A percentile compares a stretch with the other conserved stretches of the same genome.
These are phyloP conservation scores for Periconia digitata DNA, from an alignment of 2,329 filamentous ascomycete species.

Conservation along the genomic window DNA sequence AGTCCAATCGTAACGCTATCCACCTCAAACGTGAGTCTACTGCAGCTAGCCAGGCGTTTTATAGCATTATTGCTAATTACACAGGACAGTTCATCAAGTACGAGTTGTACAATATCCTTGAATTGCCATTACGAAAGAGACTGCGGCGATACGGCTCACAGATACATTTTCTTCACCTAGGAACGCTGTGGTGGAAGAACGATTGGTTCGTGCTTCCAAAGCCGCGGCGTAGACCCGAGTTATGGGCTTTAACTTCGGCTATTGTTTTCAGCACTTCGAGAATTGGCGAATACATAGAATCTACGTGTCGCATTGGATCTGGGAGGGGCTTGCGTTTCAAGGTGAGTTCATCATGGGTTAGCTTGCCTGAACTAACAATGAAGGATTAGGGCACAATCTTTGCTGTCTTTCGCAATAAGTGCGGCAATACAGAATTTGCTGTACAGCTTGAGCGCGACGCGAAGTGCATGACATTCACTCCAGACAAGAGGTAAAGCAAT, in stretches of 20 bases:
- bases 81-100: conserved; percentile 14
- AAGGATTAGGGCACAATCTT: conserved; percentile 13
- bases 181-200: conserved; percentile 9
- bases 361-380: conserved; percentile 9
- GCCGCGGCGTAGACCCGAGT: conserved; percentile 8
- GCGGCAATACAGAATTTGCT: conserved; percentile 11
- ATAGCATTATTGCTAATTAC: conserved; percentile 12
- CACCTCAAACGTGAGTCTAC: conserved; percentile 14
- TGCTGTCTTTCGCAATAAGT: conserved; percentile 12
- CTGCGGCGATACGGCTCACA: conserved; percentile 10
- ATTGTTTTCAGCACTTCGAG: conserved; percentile 6
- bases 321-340: conserved; percentile 9
- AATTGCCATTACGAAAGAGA: conserved; percentile 10
- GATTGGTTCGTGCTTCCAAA: conserved; percentile 13
- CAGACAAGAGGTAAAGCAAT: conserved; percentile 11
- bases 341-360: conserved; percentile 9
- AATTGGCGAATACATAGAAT: conserved; percentile 10
- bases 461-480: conserved; percentile 11
- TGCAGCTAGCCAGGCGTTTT: conserved; percentile 9
- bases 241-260: conserved; percentile 10
- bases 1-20: conserved; percentile 12
- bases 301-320: conserved; percentile 8
- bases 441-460: conserved; percentile 11
- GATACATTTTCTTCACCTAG: conserved; percentile 15
- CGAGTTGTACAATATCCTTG: conserved; percentile 10